Evolutionary conservation across 805 yeast species (phyloP).

Genomic region (Myxozyma monticola): DNA sequence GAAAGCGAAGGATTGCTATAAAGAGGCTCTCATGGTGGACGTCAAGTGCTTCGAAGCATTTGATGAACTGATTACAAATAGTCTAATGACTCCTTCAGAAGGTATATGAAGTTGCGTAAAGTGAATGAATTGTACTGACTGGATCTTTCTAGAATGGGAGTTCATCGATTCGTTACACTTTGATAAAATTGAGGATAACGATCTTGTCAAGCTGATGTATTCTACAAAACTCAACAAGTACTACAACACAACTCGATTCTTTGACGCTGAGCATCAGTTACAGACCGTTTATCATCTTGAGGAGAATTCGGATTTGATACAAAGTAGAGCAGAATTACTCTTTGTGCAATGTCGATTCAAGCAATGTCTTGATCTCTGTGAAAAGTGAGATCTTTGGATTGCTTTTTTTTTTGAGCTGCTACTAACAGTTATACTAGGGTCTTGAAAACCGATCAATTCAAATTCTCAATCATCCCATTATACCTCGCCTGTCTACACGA

Average conservation of each 20-base stretch:
- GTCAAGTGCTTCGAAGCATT: slow-evolving; percentile 93
- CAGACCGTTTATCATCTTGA: slow-evolving; percentile 70
- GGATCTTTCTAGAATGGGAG: slow-evolving; percentile 62
- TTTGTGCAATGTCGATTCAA: slow-evolving; percentile 77
- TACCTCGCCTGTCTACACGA: slow-evolving; percentile 85
- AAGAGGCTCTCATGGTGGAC: slow-evolving; percentile 83
- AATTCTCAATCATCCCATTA: slow-evolving; percentile 69
- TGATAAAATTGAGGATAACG: slow-evolving; percentile 70
- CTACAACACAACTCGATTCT: slow-evolving; percentile 52
- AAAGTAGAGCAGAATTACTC: slow-evolving; percentile 66
- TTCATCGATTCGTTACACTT: slow-evolving; percentile 64
- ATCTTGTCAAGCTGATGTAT: slow-evolving; percentile 73
- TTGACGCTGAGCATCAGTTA: slow-evolving; percentile 65
- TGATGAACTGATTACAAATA: slow-evolving; percentile 69
- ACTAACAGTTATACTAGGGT: no score
- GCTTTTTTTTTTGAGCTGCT: no score
- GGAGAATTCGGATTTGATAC: slow-evolving; percentile 66
- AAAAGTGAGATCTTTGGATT: slow-evolving; percentile 44
- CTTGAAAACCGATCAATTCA: slow-evolving; percentile 58
- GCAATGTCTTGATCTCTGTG: slow-evolving; percentile 74
- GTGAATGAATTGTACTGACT: not conserved
- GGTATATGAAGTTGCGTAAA: slow-evolving; percentile 24
- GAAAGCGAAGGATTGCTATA: slow-evolving; percentile 79
- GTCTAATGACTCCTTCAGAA: slow-evolving; percentile 76
- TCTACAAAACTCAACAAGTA: slow-evolving; percentile 75